Evolutionary conservation across 805 yeast species (phyloP).

Genomic region (Candida boleticola): DNA sequence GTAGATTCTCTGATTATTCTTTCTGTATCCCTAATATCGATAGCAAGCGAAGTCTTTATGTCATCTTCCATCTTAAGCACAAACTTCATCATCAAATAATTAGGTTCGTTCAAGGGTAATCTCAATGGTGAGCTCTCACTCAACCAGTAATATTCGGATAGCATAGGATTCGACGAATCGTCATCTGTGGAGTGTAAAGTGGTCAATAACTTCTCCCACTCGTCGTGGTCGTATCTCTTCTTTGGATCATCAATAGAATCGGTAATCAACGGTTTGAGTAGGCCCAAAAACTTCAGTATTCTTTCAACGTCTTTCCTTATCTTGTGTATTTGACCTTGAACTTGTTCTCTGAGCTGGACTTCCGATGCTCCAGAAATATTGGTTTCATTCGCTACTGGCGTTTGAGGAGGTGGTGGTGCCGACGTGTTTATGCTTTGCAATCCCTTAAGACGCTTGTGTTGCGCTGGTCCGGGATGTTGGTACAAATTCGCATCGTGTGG

Average conservation of each 20-base stretch:
- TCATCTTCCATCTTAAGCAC: conserved; percentile 24
- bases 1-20: not conserved
- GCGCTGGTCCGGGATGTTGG: not conserved
- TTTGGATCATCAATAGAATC: conserved; percentile 39
- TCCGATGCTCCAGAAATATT: conserved; percentile 4
- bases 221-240: conserved; percentile 46
- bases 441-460: too few relatives aligned
- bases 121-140: conserved; percentile 65
- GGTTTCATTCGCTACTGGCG: not conserved
- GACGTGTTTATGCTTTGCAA: too few relatives aligned
- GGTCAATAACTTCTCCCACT: conserved; percentile 47
- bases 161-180: not conserved
- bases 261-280: conserved; percentile 25
- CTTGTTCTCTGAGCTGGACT: not conserved
- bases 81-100: conserved; percentile 48
- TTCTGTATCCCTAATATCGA: conserved; percentile 7
- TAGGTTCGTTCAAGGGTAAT: conserved; percentile 67
- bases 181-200: conserved; percentile 24
- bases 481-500: not conserved
- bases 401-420: too few relatives aligned
- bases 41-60: conserved; percentile 11
- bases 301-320: conserved; percentile 16
- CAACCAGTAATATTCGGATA: conserved; percentile 50
- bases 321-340: not conserved
- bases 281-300: conserved; percentile 27